These are phyloP conservation scores for Colletotrichum abscissum DNA, from an alignment of 2,329 filamentous ascomycete species.

Conservation along the genomic window DNA sequence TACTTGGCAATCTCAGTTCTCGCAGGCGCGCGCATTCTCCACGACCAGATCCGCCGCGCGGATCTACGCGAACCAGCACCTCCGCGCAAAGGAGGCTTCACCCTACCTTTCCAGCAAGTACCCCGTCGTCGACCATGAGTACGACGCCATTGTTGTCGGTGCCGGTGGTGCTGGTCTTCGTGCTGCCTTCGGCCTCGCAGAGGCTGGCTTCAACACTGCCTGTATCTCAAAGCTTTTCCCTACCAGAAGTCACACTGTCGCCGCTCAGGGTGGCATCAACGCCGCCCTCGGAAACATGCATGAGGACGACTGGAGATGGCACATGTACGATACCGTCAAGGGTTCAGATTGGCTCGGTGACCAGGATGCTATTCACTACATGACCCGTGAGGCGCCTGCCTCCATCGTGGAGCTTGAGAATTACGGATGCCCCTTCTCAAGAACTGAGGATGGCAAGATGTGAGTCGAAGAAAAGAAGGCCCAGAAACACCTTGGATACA, in stretches of 20 bases:
- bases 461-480: constrained; percentile 53
- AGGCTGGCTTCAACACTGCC: constrained; percentile 90
- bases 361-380: constrained; percentile 98
- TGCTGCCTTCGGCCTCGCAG: constrained; percentile 86
- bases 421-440: constrained; percentile 96
- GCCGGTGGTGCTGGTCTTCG: constrained; percentile 85
- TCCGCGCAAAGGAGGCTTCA: constrained; percentile 93
- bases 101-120: constrained; percentile 91
- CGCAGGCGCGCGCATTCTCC: constrained; percentile 83
- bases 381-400: constrained; percentile 93
- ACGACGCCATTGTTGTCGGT: constrained; percentile 95
- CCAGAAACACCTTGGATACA: too few species aligned
- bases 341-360: constrained; percentile 97
- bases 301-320: constrained; percentile 98
- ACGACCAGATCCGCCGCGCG: constrained; percentile 85
- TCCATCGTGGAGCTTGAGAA: constrained; percentile 96
- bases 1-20: constrained; percentile 61
- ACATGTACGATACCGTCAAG: constrained; percentile 99
- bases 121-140: constrained; percentile 97
- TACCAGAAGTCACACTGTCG: constrained; percentile 86
- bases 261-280: constrained; percentile 86
- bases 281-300: constrained; percentile 95
- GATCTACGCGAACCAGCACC: constrained; percentile 85
- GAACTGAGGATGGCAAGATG: constrained; percentile 97
- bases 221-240: constrained; percentile 91